Percentiles rank a stretch among this genome's conserved stretches.
Evolutionary conservation across 352 stramenopile genomes (phyloP).

Genomic region (Pythium aquatile): DNA sequence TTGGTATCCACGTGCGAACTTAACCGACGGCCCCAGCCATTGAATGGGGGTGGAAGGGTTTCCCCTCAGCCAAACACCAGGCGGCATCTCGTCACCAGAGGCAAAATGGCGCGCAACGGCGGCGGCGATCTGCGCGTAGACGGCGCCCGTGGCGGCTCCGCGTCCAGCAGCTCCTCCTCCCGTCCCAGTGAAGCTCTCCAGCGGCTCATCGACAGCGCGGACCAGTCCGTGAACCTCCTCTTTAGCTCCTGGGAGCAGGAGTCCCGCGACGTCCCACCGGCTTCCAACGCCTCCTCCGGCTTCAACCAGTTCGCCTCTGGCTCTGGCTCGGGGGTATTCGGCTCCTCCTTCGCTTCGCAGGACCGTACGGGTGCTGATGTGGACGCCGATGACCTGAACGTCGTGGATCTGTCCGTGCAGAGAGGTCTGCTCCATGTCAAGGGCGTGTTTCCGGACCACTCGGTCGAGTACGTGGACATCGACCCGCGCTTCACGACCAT

Average conservation of each 20-base stretch:
- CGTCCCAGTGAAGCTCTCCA: slow-evolving; percentile 55
- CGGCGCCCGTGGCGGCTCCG: not conserved
- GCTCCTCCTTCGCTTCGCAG: slow-evolving; percentile 41
- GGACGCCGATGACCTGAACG: slow-evolving; percentile 17
- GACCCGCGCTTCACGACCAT: slow-evolving; percentile 70
- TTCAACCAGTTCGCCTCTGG: not conserved
- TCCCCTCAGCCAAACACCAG: slow-evolving; percentile 1
- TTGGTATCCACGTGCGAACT: slow-evolving; percentile 8
- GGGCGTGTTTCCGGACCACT: slow-evolving; percentile 79
- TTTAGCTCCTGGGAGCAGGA: no score
- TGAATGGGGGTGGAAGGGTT: slow-evolving; percentile 3
- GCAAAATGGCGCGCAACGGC: slow-evolving; percentile 7
- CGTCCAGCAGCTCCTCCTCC: slow-evolving; percentile 8
- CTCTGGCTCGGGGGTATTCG: slow-evolving; percentile 18
- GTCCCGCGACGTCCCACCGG: slow-evolving; percentile 22
- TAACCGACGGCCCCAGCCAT: slow-evolving; percentile 8
- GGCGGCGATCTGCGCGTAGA: not conserved
- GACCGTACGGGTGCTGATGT: not conserved
- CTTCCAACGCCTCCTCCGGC: not conserved
- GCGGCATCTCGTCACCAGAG: not conserved
- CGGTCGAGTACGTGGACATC: slow-evolving; percentile 78
- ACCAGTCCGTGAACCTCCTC: slow-evolving; percentile 66
- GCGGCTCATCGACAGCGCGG: slow-evolving; percentile 74
- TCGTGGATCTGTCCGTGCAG: slow-evolving; percentile 54
- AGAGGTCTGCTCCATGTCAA: slow-evolving; percentile 73